phyloP scores from a whole-genome alignment of 495 filamentous ascomycete species.

The Schizothecium vesticola region DNA sequence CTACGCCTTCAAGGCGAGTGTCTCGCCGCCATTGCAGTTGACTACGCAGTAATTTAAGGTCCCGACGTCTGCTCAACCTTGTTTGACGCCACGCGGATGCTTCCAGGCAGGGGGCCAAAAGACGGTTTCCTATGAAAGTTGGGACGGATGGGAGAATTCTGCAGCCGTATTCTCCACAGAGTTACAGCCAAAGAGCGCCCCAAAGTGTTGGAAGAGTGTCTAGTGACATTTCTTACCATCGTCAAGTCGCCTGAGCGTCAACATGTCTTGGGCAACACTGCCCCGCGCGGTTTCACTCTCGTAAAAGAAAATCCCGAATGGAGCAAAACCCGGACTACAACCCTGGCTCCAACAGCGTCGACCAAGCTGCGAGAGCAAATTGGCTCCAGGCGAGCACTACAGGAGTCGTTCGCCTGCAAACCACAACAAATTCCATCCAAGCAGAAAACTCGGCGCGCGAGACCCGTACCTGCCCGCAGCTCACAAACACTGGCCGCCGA shows the following conservation, averaged over 20 bases:
- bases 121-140: background rate
- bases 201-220: background rate
- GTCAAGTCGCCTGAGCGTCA: background rate
- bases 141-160: background rate
- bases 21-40: background rate
- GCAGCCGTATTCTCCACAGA: background rate
- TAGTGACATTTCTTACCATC: background rate
- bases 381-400: background rate
- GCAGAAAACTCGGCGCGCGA: background rate
- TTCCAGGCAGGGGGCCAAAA: background rate
- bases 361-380: background rate
- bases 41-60: background rate
- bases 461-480: background rate
- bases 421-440: background rate
- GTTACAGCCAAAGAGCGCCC: background rate
- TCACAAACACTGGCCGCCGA: background rate
- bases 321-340: slow-evolving; percentile 13
- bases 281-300: slow-evolving; percentile 15
- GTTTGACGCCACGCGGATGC: slow-evolving; percentile 20
- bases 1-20: background rate
- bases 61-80: slow-evolving; percentile 12
- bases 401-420: background rate
- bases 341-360: background rate
- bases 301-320: slow-evolving; percentile 36
- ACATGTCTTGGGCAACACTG: background rate